These are phyloP conservation scores for Aureoboletus auriporus DNA, from an alignment of 768 basidiomycete genomes.

Conservation along the genomic window DNA sequence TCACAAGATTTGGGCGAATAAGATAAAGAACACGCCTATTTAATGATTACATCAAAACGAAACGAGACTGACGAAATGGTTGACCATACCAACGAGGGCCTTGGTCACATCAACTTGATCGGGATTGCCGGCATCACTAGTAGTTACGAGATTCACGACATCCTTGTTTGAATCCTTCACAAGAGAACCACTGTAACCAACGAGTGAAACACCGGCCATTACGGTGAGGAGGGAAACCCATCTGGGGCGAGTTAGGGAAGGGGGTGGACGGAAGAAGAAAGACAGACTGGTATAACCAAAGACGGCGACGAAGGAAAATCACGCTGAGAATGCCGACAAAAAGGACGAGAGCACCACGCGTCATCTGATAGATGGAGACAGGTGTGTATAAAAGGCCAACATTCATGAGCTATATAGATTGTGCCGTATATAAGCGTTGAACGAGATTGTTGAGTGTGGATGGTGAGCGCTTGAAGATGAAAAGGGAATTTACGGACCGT, in stretches of 20 bases:
- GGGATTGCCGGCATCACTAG: constrained; percentile 31
- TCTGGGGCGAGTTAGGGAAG: constrained; percentile 36
- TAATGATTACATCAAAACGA: constrained; percentile 12
- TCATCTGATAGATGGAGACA: constrained; percentile 98
- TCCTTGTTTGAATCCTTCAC: constrained; percentile 70
- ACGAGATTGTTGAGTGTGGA: neutral
- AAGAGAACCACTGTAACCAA: constrained; percentile 87
- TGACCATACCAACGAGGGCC: constrained; percentile 61
- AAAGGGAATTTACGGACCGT: constrained; percentile 53
- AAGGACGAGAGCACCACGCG: constrained; percentile 85
- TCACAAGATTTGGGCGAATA: constrained; percentile 95
- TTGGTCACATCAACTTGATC: constrained; percentile 63
- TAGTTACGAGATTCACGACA: constrained; percentile 20
- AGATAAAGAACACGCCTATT: constrained; percentile 81
- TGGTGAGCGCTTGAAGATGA: neutral
- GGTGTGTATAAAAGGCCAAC: constrained; percentile 93
- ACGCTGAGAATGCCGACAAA: constrained; percentile 93
- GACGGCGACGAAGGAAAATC: constrained; percentile 79
- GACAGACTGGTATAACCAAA: constrained; percentile 81
- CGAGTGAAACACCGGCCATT: constrained; percentile 77
- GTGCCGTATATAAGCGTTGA: constrained; percentile 14
- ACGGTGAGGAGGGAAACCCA: constrained; percentile 91
- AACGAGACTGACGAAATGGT: constrained; percentile 10
- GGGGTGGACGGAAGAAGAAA: constrained; percentile 3
- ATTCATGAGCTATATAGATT: constrained; percentile 70